Percentiles rank a stretch among this genome's conserved stretches.
Conservation (phyloP, 2,329 filamentous ascomycete species). For the Aspergillus sp. region DNA sequence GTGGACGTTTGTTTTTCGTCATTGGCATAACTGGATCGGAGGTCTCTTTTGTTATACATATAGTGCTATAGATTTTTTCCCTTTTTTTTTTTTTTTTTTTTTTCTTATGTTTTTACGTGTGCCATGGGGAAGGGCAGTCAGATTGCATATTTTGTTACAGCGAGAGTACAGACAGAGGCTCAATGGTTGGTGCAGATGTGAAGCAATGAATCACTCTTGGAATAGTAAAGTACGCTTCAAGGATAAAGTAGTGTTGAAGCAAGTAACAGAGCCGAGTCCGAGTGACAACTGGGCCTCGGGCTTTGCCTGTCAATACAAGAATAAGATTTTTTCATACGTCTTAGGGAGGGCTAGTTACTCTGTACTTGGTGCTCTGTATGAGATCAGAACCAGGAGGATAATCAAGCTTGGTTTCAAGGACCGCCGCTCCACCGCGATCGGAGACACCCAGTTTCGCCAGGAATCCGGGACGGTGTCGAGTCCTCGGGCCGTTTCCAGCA, state of each 20-base stretch:
- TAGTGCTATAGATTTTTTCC: constrained; percentile 21
- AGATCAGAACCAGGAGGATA: background rate
- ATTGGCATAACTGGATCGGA: constrained; percentile 18
- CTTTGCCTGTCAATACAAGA: too few relatives aligned
- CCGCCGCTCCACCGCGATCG: background rate
- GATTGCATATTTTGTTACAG: constrained; percentile 8
- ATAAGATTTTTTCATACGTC: too few relatives aligned
- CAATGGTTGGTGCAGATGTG: background rate
- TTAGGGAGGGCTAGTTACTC: background rate
- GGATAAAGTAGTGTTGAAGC: background rate
- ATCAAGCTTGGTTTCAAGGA: background rate
- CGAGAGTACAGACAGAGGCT: background rate
- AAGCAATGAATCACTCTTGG: background rate
- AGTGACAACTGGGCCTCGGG: background rate
- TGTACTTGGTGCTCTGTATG: background rate
- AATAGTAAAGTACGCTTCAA: background rate
- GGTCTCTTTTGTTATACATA: constrained; percentile 21
- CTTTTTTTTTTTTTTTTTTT: constrained; percentile 3
- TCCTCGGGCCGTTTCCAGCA: background rate
- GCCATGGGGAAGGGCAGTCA: constrained; percentile 3
- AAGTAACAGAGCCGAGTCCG: background rate
- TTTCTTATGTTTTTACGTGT: constrained; percentile 1
- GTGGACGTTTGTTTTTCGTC: constrained; percentile 2
- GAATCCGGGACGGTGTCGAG: background rate
- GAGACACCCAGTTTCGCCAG: background rate